Conservation (phyloP, 1,284 basidiomycete species). For the Amylostereum chailletii region DNA sequence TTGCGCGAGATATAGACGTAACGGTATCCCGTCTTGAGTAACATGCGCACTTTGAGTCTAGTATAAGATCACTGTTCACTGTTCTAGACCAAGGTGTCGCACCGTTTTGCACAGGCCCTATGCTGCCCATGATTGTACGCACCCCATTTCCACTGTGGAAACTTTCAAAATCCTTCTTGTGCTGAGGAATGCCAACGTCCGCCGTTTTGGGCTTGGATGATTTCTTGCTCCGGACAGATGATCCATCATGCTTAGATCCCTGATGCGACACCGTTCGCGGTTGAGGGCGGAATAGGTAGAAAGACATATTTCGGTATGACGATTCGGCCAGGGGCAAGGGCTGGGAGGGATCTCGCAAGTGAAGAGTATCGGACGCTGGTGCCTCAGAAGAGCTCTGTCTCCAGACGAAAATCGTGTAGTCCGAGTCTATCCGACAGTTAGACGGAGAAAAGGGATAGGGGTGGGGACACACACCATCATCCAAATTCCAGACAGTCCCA, state of each 20-base stretch:
- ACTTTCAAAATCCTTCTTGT: conserved; percentile 73
- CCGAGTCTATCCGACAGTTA: conserved; percentile 42
- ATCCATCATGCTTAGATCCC: conserved; percentile 18
- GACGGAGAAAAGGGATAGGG: not conserved
- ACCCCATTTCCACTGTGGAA: conserved; percentile 92
- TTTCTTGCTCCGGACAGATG: conserved; percentile 29
- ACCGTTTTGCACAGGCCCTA: conserved; percentile 88
- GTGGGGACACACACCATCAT: conserved; percentile 48
- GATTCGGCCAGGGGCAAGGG: conserved; percentile 46
- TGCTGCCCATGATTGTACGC: conserved; percentile 83
- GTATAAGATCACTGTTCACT: conserved; percentile 4
- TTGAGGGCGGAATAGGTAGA: conserved; percentile 51
- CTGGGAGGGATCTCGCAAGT: conserved; percentile 52
- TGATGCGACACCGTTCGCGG: conserved; percentile 16
- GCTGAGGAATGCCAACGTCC: conserved; percentile 40
- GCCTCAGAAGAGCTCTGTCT: conserved; percentile 37
- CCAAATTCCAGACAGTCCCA: conserved; percentile 67
- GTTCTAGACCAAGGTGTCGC: conserved; percentile 15
- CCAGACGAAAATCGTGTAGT: conserved; percentile 75
- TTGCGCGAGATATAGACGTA: conserved; percentile 94
- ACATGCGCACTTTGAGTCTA: conserved; percentile 67
- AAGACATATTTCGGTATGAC: conserved; percentile 60
- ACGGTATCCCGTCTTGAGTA: conserved; percentile 88
- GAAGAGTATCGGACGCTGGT: conserved; percentile 39
- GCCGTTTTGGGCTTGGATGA: conserved; percentile 21